Percentiles rank a stretch among this genome's conserved stretches.
These are phyloP conservation scores for Recurvomyces mirabilis DNA, from an alignment of 495 filamentous ascomycete species.

Conservation along the genomic window DNA sequence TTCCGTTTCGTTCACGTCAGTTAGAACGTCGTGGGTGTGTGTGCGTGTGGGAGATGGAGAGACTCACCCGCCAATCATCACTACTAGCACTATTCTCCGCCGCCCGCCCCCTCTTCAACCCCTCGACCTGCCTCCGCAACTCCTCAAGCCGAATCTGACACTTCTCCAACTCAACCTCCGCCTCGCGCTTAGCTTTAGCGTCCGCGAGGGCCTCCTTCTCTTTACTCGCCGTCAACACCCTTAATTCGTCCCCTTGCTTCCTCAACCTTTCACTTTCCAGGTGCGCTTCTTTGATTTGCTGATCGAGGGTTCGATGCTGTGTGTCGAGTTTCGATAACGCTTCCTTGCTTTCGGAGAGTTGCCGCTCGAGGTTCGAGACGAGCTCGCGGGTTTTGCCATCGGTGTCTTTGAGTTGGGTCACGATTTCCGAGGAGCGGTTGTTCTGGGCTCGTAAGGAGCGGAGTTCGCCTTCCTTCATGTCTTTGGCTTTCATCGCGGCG, in stretches of 20 bases:
- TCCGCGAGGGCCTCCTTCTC: slow-evolving; percentile 47
- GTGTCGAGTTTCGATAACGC: slow-evolving; percentile 51
- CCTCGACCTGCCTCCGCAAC: slow-evolving; percentile 63
- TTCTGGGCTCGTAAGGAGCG: slow-evolving; percentile 69
- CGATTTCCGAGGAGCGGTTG: slow-evolving; percentile 82
- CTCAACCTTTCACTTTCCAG: slow-evolving; percentile 61
- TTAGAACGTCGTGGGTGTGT: too few relatives aligned
- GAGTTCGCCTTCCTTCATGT: slow-evolving; percentile 65
- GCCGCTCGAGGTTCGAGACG: slow-evolving; percentile 79
- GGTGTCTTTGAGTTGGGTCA: slow-evolving; percentile 81
- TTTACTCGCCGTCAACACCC: slow-evolving; percentile 57
- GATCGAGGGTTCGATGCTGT: slow-evolving; percentile 62
- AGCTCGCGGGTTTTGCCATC: slow-evolving; percentile 51
- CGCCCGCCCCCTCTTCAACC: slow-evolving; percentile 58
- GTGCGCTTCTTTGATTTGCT: slow-evolving; percentile 52
- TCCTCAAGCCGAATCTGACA: slow-evolving; percentile 61
- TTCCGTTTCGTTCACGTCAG: too few relatives aligned
- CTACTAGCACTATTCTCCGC: background rate
- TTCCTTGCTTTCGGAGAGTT: slow-evolving; percentile 68
- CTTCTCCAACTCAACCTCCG: slow-evolving; percentile 63
- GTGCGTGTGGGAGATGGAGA: background rate
- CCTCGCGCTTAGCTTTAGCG: slow-evolving; percentile 51
- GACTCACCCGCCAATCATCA: slow-evolving; percentile 20
- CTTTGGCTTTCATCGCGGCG: slow-evolving; percentile 83
- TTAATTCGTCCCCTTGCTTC: slow-evolving; percentile 64